Conservation (phyloP, 2,329 filamentous ascomycete genomes). For the Aquanectria penicillioides region DNA sequence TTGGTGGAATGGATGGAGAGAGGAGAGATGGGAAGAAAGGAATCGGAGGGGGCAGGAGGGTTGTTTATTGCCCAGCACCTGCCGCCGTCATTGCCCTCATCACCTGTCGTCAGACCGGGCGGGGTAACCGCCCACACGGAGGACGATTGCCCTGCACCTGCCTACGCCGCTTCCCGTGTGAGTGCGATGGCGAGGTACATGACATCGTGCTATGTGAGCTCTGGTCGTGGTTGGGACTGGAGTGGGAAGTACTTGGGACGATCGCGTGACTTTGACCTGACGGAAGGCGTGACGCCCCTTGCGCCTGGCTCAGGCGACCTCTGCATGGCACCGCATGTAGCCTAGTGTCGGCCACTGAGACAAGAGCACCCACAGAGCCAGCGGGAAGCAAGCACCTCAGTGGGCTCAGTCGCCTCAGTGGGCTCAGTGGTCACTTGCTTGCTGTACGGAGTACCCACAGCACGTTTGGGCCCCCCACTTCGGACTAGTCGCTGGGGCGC, state of each 20-base stretch:
- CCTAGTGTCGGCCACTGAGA: slow-evolving; percentile 30
- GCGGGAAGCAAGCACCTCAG: slow-evolving; percentile 7
- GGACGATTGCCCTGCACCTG: slow-evolving; percentile 25
- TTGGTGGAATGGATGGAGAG: slow-evolving; percentile 41
- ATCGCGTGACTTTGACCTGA: slow-evolving; percentile 47
- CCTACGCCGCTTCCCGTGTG: slow-evolving; percentile 29
- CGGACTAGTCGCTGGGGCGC: slow-evolving; percentile 31
- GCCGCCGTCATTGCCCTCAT: slow-evolving; percentile 32
- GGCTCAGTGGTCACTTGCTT: slow-evolving; percentile 5
- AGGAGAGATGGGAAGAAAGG: slow-evolving; percentile 36
- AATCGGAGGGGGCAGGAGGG: slow-evolving; percentile 43
- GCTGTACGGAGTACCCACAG: slow-evolving; percentile 30
- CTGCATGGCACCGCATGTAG: slow-evolving; percentile 33
- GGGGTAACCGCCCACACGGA: slow-evolving; percentile 50
- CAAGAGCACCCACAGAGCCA: slow-evolving; percentile 18
- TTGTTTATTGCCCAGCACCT: slow-evolving; percentile 46
- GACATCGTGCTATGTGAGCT: slow-evolving; percentile 3
- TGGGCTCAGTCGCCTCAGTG: neutral
- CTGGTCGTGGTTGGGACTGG: slow-evolving; percentile 17
- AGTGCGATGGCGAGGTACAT: slow-evolving; percentile 19
- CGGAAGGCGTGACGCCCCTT: slow-evolving; percentile 42
- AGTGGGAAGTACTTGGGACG: slow-evolving; percentile 26
- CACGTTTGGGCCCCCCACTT: slow-evolving; percentile 35
- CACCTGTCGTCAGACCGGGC: slow-evolving; percentile 54
- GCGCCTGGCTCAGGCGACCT: slow-evolving; percentile 41